Conservation (phyloP, 495 filamentous ascomycete species). For the Lepidopterella palustris region DNA sequence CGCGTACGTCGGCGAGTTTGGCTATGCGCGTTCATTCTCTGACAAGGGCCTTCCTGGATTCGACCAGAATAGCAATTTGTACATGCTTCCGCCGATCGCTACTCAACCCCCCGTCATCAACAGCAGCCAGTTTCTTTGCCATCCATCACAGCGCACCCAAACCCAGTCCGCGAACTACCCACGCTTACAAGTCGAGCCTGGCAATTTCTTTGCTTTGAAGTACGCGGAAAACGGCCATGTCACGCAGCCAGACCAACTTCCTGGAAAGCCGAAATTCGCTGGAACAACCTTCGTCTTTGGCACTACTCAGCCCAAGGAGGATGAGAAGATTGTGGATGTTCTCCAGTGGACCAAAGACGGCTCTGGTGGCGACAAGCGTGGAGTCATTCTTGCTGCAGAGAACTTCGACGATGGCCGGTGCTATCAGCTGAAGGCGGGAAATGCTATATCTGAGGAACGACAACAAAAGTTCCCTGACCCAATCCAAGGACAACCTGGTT, state of each 20-base stretch:
- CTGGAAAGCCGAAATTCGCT: conserved; percentile 57
- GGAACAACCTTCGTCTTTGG: conserved; percentile 80
- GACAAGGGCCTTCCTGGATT: conserved; percentile 45
- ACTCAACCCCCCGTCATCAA: conserved; percentile 39
- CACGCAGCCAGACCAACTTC: conserved; percentile 52
- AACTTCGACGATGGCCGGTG: conserved; percentile 81
- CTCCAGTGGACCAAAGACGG: conserved; percentile 69
- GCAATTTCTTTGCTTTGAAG: conserved; percentile 62
- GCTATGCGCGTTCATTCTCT: conserved; percentile 60
- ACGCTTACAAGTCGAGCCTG: conserved; percentile 58
- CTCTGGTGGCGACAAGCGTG: conserved; percentile 66
- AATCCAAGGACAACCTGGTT: conserved; percentile 18
- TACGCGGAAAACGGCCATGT: conserved; percentile 90
- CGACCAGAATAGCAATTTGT: conserved; percentile 46
- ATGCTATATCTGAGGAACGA: conserved; percentile 48
- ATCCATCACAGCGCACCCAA: conserved; percentile 45
- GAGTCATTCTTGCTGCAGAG: conserved; percentile 62
- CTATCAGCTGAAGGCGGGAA: conserved; percentile 56
- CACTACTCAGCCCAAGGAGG: conserved; percentile 55
- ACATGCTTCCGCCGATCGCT: conserved; percentile 45
- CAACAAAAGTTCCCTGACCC: conserved; percentile 45
- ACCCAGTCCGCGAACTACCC: conserved; percentile 51
- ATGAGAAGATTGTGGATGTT: conserved; percentile 61
- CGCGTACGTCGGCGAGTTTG: conserved; percentile 59
- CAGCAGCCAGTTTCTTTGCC: conserved; percentile 48